Evolutionary conservation across 805 yeast genomes (phyloP), one percentile per base, ranked within the genome.

Genomic region (Cyberlindnera subsufficiens): DNA sequence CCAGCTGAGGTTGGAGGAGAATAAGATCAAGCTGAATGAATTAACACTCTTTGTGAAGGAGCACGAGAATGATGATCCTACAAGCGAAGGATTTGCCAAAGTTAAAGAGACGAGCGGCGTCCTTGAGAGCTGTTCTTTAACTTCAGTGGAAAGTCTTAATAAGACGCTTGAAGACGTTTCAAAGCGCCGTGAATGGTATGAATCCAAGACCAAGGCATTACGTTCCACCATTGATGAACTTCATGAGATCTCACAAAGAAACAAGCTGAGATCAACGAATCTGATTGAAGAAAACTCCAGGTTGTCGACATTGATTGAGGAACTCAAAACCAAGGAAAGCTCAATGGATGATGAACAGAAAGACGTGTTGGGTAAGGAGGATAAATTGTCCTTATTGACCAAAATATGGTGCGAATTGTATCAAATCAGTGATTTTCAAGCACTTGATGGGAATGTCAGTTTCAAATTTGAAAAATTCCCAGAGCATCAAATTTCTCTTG

Each of bases 1-100:
- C 10, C 54, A 58, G 42, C 51, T 53, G 16, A 53, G 63, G 6
- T 57, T 57, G 36, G 53, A 59, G 30, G 46, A 56, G 38, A 54
- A 56, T 30, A 54, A 50, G 35, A 55, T 18, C n/a, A 20, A 41
- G 37, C 32, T 40, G 40, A 20, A 29, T 20, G 32, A 16, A 6
- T 19, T 43, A 37, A 15, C 30, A 15, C 14, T 13, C 4, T 15
- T n/a, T 7, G n/a, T 14, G 16, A 42, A 42, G 27, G 34, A 33
- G 19, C 20, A 27, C 10, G 25, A 19, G 14, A 41, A 34, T 9
- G 43, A 46, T 9, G 32, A 30, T n/a, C 22, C 30, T 5, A 33
- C 43, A 2, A 15, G 15, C 6, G 18, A 35, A 5, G 18, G 31
- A 3, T 6, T 35, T 15, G 16, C 30, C 17, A 20, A 35, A 15